phyloP scores from a whole-genome alignment of 108 stramenopile genomes.

The Conticribra guillardii region DNA sequence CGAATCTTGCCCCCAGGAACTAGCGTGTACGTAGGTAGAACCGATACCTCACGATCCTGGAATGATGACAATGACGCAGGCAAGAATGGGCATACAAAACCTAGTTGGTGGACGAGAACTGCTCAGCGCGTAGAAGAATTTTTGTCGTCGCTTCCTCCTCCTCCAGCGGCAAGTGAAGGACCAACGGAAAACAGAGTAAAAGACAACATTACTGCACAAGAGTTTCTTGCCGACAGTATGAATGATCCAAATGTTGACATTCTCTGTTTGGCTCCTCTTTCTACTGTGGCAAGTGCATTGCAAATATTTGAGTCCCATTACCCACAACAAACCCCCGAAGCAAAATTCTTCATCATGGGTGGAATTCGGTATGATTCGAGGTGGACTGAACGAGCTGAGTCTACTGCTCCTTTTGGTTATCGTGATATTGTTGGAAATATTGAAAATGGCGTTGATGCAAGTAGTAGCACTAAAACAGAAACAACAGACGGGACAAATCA shows the following conservation, averaged over 20 bases:
- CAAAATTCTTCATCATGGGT: slow-evolving; percentile 39
- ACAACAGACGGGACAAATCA: too few species aligned
- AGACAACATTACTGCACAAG: slow-evolving; percentile 16
- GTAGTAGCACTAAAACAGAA: not conserved
- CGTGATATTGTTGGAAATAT: slow-evolving; percentile 3
- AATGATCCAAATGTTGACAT: slow-evolving; percentile 35
- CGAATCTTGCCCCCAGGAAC: slow-evolving; percentile 30
- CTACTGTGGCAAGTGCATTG: slow-evolving; percentile 24
- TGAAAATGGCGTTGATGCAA: not conserved
- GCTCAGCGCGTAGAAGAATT: slow-evolving; percentile 17
- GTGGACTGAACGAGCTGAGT: slow-evolving; percentile 30
- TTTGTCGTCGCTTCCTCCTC: slow-evolving; percentile 32
- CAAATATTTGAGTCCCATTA: slow-evolving; percentile 3
- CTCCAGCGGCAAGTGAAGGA: not conserved
- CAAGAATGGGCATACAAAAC: slow-evolving; percentile 4
- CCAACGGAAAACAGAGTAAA: not conserved
- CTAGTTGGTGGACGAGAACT: slow-evolving; percentile 40
- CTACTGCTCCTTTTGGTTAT: slow-evolving; percentile 43
- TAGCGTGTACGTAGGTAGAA: slow-evolving; percentile 25
- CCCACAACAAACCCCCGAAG: not conserved
- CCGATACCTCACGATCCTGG: not conserved
- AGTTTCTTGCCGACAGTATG: slow-evolving; percentile 24
- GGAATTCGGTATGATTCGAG: slow-evolving; percentile 35
- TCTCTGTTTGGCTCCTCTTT: slow-evolving; percentile 40
- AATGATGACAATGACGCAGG: not conserved